These are phyloP conservation scores for Pseudisothecium myosuroides DNA, from an alignment of 225 moss, liverwort and hornwort species.

Conservation along the genomic window DNA sequence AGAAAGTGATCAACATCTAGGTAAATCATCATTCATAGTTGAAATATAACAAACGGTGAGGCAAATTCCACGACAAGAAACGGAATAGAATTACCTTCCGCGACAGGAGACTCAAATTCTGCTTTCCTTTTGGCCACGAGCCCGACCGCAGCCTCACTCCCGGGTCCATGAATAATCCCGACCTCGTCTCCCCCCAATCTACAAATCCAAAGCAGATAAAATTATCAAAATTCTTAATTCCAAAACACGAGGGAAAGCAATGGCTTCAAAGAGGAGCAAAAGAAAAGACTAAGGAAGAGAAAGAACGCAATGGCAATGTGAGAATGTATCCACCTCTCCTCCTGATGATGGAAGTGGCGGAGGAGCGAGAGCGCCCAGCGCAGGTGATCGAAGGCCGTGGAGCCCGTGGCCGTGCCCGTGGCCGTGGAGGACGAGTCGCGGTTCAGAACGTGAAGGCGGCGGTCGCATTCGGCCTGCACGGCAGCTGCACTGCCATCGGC, in stretches of 20 bases:
- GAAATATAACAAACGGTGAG: neutral
- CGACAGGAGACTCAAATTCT: neutral
- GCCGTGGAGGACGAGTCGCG: neutral
- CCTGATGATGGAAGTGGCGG: constrained; percentile 2
- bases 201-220: neutral
- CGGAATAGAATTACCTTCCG: constrained; percentile 9
- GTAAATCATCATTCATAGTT: neutral
- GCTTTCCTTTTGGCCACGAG: constrained; percentile 7
- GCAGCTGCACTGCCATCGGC: constrained; percentile 6
- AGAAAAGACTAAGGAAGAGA: neutral
- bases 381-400: constrained; percentile 3
- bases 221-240: neutral
- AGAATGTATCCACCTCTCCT: neutral
- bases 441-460: neutral
- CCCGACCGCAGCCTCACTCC: neutral
- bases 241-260: neutral
- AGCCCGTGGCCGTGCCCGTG: neutral
- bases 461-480: constrained; percentile 28
- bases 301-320: neutral
- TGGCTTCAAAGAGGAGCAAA: neutral
- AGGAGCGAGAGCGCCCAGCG: constrained; percentile 21
- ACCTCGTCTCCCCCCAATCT: constrained; percentile 6
- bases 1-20: neutral
- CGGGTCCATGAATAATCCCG: neutral
- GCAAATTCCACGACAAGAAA: neutral